Conservation (phyloP, 1,139 yeast species). For the Geotrichum bryndzae region DNA sequence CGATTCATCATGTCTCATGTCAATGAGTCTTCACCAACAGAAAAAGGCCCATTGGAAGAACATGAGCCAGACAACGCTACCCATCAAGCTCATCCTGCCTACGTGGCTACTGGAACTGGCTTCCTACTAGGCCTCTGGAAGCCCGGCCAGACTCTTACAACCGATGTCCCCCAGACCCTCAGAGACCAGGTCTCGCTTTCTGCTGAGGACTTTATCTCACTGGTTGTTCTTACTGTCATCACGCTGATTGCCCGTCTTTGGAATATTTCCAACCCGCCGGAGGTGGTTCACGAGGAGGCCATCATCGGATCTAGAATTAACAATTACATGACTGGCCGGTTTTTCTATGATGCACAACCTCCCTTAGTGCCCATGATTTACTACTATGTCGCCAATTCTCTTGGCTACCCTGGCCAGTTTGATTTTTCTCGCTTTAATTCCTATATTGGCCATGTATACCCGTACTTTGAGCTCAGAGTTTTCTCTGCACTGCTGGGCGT, state of each 20-base stretch:
- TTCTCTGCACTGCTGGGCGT: slow-evolving; percentile 52
- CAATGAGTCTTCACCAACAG: not conserved
- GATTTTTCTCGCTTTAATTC: slow-evolving; percentile 30
- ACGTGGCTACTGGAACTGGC: slow-evolving; percentile 26
- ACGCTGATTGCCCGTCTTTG: slow-evolving; percentile 20
- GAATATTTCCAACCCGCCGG: slow-evolving; percentile 24
- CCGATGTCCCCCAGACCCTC: slow-evolving; percentile 15
- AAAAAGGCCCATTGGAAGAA: not conserved
- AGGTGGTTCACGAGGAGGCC: slow-evolving; percentile 53
- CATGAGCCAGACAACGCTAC: not conserved
- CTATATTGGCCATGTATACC: slow-evolving; percentile 31
- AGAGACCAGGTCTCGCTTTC: slow-evolving; percentile 6
- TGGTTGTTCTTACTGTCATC: slow-evolving; percentile 11
- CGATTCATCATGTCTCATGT: not conserved
- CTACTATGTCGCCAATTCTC: slow-evolving; percentile 39
- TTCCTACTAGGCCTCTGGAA: slow-evolving; percentile 26
- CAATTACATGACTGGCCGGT: slow-evolving; percentile 47
- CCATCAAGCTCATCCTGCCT: not conserved
- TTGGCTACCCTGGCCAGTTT: slow-evolving; percentile 46
- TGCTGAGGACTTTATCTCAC: slow-evolving; percentile 11
- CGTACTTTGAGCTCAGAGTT: slow-evolving; percentile 47
- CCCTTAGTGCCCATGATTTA: slow-evolving; percentile 52
- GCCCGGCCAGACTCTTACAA: slow-evolving; percentile 21
- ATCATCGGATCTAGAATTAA: slow-evolving; percentile 51
- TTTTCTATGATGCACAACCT: slow-evolving; percentile 57